These are phyloP conservation scores for Emergomyces orientalis DNA, from an alignment of 2,329 filamentous ascomycete genomes.

Conservation along the genomic window DNA sequence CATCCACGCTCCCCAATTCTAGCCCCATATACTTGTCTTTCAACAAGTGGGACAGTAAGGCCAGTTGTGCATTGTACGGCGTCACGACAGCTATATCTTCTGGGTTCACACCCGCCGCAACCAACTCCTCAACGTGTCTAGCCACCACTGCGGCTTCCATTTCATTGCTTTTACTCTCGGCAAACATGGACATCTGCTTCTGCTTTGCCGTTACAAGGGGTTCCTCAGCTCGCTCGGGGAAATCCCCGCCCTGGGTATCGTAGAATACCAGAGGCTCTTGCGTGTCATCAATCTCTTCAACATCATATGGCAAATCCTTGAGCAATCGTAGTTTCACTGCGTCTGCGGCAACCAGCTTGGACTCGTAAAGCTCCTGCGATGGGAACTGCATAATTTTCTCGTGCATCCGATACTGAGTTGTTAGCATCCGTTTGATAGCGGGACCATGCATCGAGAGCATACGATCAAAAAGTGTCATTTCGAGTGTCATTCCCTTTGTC, in stretches of 20 bases:
- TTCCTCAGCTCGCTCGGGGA: constrained; percentile 71
- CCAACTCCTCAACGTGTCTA: constrained; percentile 64
- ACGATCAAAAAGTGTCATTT: constrained; percentile 88
- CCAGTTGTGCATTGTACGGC: constrained; percentile 91
- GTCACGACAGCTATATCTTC: constrained; percentile 90
- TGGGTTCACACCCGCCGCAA: constrained; percentile 68
- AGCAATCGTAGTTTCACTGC: constrained; percentile 66
- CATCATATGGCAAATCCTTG: constrained; percentile 65
- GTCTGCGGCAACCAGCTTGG: constrained; percentile 70
- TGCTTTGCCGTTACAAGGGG: constrained; percentile 38
- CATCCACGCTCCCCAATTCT: constrained; percentile 93
- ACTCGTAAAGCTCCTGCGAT: constrained; percentile 77
- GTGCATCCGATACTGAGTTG: constrained; percentile 97
- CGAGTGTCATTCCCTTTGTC: constrained; percentile 46
- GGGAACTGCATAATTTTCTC: constrained; percentile 92
- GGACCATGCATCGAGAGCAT: constrained; percentile 72
- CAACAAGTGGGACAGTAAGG: constrained; percentile 62
- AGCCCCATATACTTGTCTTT: constrained; percentile 75
- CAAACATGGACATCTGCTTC: constrained; percentile 44
- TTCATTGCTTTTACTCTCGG: constrained; percentile 83
- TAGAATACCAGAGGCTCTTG: constrained; percentile 82
- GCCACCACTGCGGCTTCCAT: constrained; percentile 77
- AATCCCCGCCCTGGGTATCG: constrained; percentile 92
- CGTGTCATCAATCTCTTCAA: constrained; percentile 76
- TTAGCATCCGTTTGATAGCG: constrained; percentile 86